Evolutionary conservation across 495 filamentous ascomycete species (phyloP).

Genomic region (Chaetomium fimeti): DNA sequence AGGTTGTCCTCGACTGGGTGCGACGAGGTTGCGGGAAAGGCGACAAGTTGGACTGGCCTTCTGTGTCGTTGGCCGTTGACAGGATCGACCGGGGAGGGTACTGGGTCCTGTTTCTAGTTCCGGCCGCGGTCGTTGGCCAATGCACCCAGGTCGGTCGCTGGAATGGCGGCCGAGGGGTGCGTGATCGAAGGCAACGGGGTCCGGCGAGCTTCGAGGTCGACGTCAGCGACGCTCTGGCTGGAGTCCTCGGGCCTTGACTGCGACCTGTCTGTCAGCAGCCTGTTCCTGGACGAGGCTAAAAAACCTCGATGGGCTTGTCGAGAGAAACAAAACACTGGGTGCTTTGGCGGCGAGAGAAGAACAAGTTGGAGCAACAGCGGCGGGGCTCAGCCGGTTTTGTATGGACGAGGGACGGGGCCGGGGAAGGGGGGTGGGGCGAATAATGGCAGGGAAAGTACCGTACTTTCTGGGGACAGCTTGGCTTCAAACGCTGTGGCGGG

Average conservation of each 20-base stretch:
- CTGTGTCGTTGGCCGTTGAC: background rate
- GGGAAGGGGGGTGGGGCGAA: conserved; percentile 5
- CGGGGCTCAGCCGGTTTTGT: conserved; percentile 35
- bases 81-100: conserved; percentile 3
- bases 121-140: conserved; percentile 8
- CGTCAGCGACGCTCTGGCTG: conserved; percentile 16
- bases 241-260: conserved; percentile 25
- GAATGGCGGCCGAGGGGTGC: conserved; percentile 9
- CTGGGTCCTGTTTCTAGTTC: conserved; percentile 13
- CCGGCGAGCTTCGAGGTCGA: conserved; percentile 19
- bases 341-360: conserved; percentile 29
- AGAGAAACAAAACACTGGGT: conserved; percentile 27
- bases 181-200: conserved; percentile 10
- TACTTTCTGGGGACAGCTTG: background rate
- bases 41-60: background rate
- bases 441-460: background rate
- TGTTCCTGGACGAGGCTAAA: conserved; percentile 22
- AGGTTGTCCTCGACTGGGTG: background rate
- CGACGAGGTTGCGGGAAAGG: background rate
- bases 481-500: conserved; percentile 12
- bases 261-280: conserved; percentile 35
- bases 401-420: conserved; percentile 20
- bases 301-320: conserved; percentile 29
- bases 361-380: conserved; percentile 23
- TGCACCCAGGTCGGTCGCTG: background rate